phyloP scores from a whole-genome alignment of 2,329 filamentous ascomycete genomes.

The Clarireedia hainanense region DNA sequence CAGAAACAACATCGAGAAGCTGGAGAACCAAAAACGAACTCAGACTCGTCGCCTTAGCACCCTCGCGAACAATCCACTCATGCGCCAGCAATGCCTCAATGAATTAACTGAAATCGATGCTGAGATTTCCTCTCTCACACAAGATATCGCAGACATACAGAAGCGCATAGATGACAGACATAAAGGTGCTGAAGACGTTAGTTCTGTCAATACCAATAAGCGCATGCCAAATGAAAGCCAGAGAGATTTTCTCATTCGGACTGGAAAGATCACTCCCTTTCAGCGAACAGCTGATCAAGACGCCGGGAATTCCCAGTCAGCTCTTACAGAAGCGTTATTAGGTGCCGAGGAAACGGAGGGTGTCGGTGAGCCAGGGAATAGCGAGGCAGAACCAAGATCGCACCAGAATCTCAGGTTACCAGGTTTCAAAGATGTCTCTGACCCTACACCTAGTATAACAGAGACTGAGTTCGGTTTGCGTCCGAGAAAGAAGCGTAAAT shows the following conservation, averaged over 20 bases:
- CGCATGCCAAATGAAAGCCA: slow-evolving; percentile 73
- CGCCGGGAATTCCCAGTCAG: slow-evolving; percentile 53
- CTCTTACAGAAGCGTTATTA: slow-evolving; percentile 67
- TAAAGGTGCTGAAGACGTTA: slow-evolving; percentile 40
- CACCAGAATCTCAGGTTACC: slow-evolving; percentile 68
- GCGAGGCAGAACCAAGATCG: slow-evolving; percentile 45
- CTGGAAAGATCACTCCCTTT: slow-evolving; percentile 96
- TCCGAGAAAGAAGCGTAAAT: slow-evolving; percentile 48
- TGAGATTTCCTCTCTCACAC: slow-evolving; percentile 42
- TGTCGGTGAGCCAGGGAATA: slow-evolving; percentile 32
- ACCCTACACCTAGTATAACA: slow-evolving; percentile 27
- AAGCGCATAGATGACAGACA: slow-evolving; percentile 72
- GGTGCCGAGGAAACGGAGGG: slow-evolving; percentile 68
- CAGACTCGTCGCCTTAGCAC: slow-evolving; percentile 48
- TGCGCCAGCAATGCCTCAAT: slow-evolving; percentile 35
- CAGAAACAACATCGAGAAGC: slow-evolving; percentile 45
- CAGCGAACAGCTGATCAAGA: slow-evolving; percentile 56
- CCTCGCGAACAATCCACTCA: slow-evolving; percentile 42
- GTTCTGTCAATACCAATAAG: slow-evolving; percentile 42
- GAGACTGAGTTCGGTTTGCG: slow-evolving; percentile 51
- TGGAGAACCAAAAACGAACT: slow-evolving; percentile 57
- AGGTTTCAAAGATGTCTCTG: slow-evolving; percentile 53
- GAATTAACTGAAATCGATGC: slow-evolving; percentile 26
- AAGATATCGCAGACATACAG: slow-evolving; percentile 74
- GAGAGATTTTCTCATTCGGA: slow-evolving; percentile 85